phyloP scores from a whole-genome alignment of 306 rosid genomes.

The Arachis hypogaea region DNA sequence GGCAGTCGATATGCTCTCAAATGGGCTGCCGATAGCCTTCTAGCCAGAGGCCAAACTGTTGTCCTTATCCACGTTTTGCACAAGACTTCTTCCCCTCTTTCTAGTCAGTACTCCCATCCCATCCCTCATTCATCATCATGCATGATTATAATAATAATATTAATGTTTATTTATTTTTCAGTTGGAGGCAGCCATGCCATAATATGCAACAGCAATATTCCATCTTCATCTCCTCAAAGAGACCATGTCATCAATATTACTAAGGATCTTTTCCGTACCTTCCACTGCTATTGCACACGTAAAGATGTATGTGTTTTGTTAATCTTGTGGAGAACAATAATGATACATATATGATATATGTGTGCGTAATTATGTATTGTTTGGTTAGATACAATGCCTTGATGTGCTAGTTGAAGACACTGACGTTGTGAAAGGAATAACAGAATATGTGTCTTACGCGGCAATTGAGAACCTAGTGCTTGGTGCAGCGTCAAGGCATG shows the following conservation, averaged over 20 bases:
- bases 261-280: slow-evolving; percentile 68
- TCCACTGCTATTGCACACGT: slow-evolving; percentile 94
- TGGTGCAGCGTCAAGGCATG: slow-evolving; percentile 78
- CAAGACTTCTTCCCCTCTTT: slow-evolving; percentile 29
- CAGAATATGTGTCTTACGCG: slow-evolving; percentile 74
- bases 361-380: not conserved
- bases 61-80: slow-evolving; percentile 75
- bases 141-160: too few relatives aligned
- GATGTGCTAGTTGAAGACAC: slow-evolving; percentile 83
- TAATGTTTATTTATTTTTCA: slow-evolving; percentile 28
- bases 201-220: slow-evolving; percentile 47
- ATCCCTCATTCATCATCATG: too few relatives aligned
- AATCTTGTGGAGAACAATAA: too few relatives aligned
- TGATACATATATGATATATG: too few relatives aligned
- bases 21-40: slow-evolving; percentile 85
- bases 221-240: slow-evolving; percentile 53
- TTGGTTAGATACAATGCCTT: slow-evolving; percentile 73
- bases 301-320: slow-evolving; percentile 64
- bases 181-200: slow-evolving; percentile 58
- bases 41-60: slow-evolving; percentile 67
- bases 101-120: slow-evolving; percentile 35
- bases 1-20: slow-evolving; percentile 81
- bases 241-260: slow-evolving; percentile 56
- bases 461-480: slow-evolving; percentile 82
- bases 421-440: slow-evolving; percentile 72